These are phyloP conservation scores for Pilatotrama ljubarskyi DNA, from an alignment of 768 basidiomycete genomes.

Conservation along the genomic window DNA sequence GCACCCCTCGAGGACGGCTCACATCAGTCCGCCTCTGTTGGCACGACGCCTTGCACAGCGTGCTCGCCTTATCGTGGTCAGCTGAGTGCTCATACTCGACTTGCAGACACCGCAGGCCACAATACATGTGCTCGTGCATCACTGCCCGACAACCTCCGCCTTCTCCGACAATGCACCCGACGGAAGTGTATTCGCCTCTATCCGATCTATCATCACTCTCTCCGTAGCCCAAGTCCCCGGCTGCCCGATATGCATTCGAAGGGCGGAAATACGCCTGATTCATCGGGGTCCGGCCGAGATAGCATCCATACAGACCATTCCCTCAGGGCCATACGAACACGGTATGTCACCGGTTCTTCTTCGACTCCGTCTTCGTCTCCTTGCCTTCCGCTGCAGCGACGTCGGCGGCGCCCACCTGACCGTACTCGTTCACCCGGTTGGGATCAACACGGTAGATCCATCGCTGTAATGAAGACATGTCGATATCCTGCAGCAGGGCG, in stretches of 20 bases:
- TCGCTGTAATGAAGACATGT: conserved; percentile 50
- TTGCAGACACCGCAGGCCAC: background rate
- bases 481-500: conserved; percentile 1
- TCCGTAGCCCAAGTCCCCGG: conserved; percentile 1
- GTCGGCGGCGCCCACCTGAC: conserved; percentile 70
- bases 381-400: conserved; percentile 38
- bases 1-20: background rate
- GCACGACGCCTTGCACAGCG: background rate
- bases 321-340: conserved; percentile 9
- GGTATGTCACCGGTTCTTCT: conserved; percentile 36
- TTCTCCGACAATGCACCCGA: conserved; percentile 2
- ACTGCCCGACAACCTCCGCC: background rate
- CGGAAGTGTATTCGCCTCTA: conserved; percentile 5
- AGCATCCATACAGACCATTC: conserved; percentile 10
- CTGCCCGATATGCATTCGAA: conserved; percentile 13
- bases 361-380: conserved; percentile 32
- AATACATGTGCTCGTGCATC: background rate
- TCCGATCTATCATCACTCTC: conserved; percentile 20
- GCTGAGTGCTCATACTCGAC: background rate
- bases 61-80: conserved; percentile 9
- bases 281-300: conserved; percentile 26
- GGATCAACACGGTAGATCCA: conserved; percentile 98
- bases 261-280: conserved; percentile 5
- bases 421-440: conserved; percentile 94
- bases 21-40: background rate